Conservation (phyloP, 495 filamentous ascomycete species). For the Aspergillus mulundensis region DNA sequence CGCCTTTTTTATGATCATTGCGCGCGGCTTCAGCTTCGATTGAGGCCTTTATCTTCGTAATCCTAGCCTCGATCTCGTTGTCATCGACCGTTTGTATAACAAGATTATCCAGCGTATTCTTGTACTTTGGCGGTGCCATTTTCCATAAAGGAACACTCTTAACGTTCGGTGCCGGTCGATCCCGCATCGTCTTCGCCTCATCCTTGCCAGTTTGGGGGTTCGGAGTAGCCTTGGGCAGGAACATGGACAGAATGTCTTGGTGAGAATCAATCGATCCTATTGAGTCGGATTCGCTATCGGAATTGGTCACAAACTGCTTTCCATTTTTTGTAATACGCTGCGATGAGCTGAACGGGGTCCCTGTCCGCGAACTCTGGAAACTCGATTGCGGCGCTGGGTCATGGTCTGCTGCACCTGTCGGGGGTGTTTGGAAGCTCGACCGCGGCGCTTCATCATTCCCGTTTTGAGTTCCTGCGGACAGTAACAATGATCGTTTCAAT, state of each 20-base stretch:
- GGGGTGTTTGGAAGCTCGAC: slow-evolving; percentile 20
- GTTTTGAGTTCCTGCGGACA: slow-evolving; percentile 4
- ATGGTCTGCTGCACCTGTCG: neutral
- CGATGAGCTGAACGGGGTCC: slow-evolving; percentile 22
- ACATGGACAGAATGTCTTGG: slow-evolving; percentile 33
- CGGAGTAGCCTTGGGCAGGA: slow-evolving; percentile 6
- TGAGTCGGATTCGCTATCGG: slow-evolving; percentile 63
- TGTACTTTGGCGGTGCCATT: slow-evolving; percentile 50
- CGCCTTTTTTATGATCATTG: neutral
- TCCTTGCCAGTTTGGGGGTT: slow-evolving; percentile 7
- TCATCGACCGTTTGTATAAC: slow-evolving; percentile 57
- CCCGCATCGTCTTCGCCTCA: slow-evolving; percentile 16
- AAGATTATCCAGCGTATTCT: slow-evolving; percentile 63
- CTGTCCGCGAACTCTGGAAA: slow-evolving; percentile 19
- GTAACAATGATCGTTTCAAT: slow-evolving; percentile 15
- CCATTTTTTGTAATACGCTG: slow-evolving; percentile 48
- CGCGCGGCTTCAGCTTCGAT: neutral
- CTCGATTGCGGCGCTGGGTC: slow-evolving; percentile 10
- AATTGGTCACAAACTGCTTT: slow-evolving; percentile 57
- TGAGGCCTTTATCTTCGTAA: slow-evolving; percentile 47
- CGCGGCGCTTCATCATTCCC: slow-evolving; percentile 1
- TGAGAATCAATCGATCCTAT: slow-evolving; percentile 48
- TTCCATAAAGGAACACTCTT: neutral
- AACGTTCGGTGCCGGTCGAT: slow-evolving; percentile 8
- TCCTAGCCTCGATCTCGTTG: slow-evolving; percentile 52